These are phyloP conservation scores for Gardenia jasminoides DNA, from an alignment of 257 asterid species.

Conservation along the genomic window DNA sequence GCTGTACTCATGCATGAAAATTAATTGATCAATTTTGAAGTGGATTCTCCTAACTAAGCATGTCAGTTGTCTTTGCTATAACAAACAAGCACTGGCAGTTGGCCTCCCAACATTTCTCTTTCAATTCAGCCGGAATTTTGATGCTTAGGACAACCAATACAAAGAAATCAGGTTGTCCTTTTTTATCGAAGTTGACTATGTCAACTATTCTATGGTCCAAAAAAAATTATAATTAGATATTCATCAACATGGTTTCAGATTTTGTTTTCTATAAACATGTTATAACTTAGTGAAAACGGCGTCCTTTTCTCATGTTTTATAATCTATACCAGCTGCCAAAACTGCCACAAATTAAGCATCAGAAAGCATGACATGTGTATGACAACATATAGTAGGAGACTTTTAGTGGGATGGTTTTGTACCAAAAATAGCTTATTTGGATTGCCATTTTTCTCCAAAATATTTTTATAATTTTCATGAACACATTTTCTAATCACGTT, in stretches of 20 bases:
- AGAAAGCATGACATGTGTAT: not conserved
- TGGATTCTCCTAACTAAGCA: conserved; percentile 2
- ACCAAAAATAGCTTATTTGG: too few relatives aligned
- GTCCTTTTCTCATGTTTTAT: not conserved
- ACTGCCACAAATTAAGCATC: not conserved
- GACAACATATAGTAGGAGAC: not conserved
- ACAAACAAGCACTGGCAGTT: conserved; percentile 3
- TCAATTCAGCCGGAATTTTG: not conserved
- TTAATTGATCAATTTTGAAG: not conserved
- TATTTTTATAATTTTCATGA: too few relatives aligned
- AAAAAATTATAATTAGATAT: too few relatives aligned
- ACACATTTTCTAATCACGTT: too few relatives aligned
- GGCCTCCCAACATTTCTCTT: not conserved
- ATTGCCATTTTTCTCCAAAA: too few relatives aligned
- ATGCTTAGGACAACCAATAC: not conserved
- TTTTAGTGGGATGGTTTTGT: too few relatives aligned
- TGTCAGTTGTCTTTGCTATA: conserved; percentile 1
- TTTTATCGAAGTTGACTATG: not conserved
- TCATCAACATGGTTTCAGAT: not conserved
- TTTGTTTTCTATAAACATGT: not conserved
- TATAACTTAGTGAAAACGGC: not conserved
- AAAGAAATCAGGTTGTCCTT: not conserved
- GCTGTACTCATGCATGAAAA: not conserved
- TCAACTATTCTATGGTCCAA: not conserved
- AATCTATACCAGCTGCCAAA: not conserved